Evolutionary conservation across 164 flowering plant genomes (phyloP).

Genomic region (Aristolochia contorta): DNA sequence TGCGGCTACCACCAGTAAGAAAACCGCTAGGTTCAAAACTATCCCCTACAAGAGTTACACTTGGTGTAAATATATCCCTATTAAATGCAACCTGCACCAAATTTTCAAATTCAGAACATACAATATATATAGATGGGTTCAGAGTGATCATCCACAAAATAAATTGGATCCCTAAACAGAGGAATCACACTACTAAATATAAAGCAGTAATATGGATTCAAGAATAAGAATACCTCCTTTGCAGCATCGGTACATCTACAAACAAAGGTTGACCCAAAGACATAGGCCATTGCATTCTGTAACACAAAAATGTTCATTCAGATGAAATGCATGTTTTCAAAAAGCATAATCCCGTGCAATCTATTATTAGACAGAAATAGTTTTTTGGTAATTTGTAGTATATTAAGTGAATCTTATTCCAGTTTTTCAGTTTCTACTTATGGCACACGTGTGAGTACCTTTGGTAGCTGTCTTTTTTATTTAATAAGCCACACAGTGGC

Average conservation of each 20-base stretch:
- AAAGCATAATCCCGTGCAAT: too few relatives aligned
- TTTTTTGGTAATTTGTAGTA: too few relatives aligned
- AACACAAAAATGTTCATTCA: slow-evolving; percentile 2
- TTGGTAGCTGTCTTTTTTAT: too few relatives aligned
- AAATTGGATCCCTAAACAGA: too few relatives aligned
- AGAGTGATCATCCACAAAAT: too few relatives aligned
- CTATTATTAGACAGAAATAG: too few relatives aligned
- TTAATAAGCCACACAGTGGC: too few relatives aligned
- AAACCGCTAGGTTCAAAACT: slow-evolving; percentile 94
- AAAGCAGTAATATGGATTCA: background rate
- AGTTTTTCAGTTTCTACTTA: too few relatives aligned
- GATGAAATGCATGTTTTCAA: too few relatives aligned
- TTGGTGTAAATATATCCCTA: slow-evolving; percentile 44
- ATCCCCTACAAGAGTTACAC: slow-evolving; percentile 96
- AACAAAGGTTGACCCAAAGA: slow-evolving; percentile 94
- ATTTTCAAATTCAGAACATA: too few relatives aligned
- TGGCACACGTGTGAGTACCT: too few relatives aligned
- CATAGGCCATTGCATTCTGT: slow-evolving; percentile 91
- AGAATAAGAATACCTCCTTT: slow-evolving; percentile 48
- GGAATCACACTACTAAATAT: background rate
- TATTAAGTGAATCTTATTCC: too few relatives aligned
- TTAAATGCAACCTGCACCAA: slow-evolving; percentile 70
- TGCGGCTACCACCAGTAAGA: slow-evolving; percentile 97
- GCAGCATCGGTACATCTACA: slow-evolving; percentile 83
- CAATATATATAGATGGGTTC: background rate